Percentiles rank a stretch among this genome's conserved stretches.
These are phyloP conservation scores for Cronartium quercuum DNA, from an alignment of 1,284 basidiomycete species.

Conservation along the genomic window DNA sequence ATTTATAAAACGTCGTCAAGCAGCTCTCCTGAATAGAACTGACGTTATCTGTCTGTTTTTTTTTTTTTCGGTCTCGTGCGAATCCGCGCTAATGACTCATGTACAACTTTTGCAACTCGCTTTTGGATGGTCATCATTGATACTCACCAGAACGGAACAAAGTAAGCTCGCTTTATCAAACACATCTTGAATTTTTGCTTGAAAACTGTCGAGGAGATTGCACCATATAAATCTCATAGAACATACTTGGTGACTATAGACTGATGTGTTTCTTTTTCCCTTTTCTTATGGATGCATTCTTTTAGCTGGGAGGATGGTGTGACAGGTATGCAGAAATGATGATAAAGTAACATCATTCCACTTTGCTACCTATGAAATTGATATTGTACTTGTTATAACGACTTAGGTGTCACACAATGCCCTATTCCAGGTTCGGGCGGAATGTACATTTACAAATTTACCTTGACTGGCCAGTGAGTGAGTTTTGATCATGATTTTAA, in stretches of 20 bases:
- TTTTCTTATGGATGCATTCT: background rate
- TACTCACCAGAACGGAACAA: background rate
- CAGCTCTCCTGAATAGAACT: background rate
- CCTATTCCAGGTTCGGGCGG: constrained; percentile 53
- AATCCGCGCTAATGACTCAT: background rate
- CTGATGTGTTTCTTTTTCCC: background rate
- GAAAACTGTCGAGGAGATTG: too few relatives aligned
- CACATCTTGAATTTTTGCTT: background rate
- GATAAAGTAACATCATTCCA: background rate
- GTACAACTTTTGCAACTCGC: background rate
- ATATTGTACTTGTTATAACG: background rate
- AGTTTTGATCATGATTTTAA: constrained; percentile 52
- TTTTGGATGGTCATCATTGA: background rate
- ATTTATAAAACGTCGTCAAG: background rate
- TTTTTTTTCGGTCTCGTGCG: background rate
- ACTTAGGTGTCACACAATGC: constrained; percentile 52
- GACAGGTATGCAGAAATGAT: constrained; percentile 43
- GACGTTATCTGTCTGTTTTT: background rate
- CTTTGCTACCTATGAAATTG: background rate
- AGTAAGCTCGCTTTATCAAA: background rate
- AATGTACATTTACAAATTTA: constrained; percentile 56
- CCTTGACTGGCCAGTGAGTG: constrained; percentile 49
- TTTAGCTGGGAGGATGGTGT: constrained; percentile 53
- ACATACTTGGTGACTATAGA: background rate
- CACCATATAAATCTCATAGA: too few relatives aligned